These are phyloP conservation scores for Microsporum audouinii DNA, from an alignment of 2,329 filamentous ascomycete genomes.

Conservation along the genomic window DNA sequence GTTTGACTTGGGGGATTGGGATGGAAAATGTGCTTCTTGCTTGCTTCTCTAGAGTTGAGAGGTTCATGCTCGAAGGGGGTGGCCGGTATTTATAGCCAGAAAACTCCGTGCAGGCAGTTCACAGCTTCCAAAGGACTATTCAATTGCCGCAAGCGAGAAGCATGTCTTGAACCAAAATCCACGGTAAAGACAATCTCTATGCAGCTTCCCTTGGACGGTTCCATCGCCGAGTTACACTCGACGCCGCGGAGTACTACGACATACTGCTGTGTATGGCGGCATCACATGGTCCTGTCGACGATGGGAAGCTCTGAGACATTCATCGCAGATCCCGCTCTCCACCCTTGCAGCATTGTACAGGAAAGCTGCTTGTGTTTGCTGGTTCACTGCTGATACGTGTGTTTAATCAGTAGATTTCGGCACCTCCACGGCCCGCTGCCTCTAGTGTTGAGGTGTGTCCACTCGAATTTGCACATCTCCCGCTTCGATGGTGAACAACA, in stretches of 20 bases:
- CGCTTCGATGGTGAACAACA: not conserved
- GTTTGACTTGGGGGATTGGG: not conserved
- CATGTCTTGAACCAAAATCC: conserved; percentile 2
- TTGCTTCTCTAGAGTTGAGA: not conserved
- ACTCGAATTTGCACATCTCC: not conserved
- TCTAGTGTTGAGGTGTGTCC: not conserved
- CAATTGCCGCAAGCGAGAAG: not conserved
- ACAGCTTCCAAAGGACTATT: not conserved
- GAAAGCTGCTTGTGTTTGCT: not conserved
- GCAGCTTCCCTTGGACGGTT: not conserved
- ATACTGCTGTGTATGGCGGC: too few relatives aligned
- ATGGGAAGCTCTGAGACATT: too few relatives aligned
- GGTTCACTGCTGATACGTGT: too few relatives aligned
- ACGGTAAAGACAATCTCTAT: not conserved
- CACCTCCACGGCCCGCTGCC: too few relatives aligned
- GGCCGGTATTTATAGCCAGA: not conserved
- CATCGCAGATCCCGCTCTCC: too few relatives aligned
- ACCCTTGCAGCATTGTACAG: not conserved
- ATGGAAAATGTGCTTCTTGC: not conserved
- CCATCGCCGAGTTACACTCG: conserved; percentile 2
- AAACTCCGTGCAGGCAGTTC: not conserved
- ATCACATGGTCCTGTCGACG: too few relatives aligned
- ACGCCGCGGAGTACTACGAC: not conserved
- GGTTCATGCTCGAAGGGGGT: not conserved
- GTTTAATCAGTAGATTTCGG: too few relatives aligned